These are phyloP conservation scores for Blastobotrys muscicola DNA, from an alignment of 805 yeast species.

Conservation along the genomic window DNA sequence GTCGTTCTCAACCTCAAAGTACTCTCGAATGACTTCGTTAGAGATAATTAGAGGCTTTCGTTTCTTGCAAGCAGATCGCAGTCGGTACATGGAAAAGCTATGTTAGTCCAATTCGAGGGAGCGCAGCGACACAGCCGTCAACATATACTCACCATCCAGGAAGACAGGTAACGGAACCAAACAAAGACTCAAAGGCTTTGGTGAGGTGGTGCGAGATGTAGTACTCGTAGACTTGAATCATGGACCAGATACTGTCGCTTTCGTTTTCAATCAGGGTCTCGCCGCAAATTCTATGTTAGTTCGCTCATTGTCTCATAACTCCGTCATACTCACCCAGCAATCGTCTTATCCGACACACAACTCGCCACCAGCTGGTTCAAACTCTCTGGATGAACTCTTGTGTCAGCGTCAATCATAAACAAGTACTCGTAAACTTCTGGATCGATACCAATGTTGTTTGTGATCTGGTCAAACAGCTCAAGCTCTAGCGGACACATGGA, in stretches of 20 bases:
- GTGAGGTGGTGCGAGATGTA: conserved; percentile 90
- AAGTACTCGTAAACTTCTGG: conserved; percentile 72
- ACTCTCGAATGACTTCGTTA: conserved; percentile 76
- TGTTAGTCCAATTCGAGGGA: too few relatives aligned
- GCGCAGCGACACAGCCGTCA: conserved; percentile 35
- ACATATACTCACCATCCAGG: conserved; percentile 58
- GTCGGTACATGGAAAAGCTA: conserved; percentile 82
- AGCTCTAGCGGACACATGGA: conserved; percentile 87
- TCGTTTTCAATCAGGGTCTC: conserved; percentile 88
- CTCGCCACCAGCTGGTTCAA: conserved; percentile 74
- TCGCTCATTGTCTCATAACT: conserved; percentile 15
- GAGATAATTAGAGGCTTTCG: conserved; percentile 37
- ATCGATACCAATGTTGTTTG: conserved; percentile 61
- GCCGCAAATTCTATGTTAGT: conserved; percentile 44
- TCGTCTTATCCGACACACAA: conserved; percentile 69
- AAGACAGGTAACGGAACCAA: conserved; percentile 89
- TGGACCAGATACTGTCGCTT: conserved; percentile 77
- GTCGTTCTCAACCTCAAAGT: conserved; percentile 74
- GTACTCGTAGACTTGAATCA: conserved; percentile 89
- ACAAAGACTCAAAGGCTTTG: conserved; percentile 85
- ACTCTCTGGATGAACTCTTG: conserved; percentile 77
- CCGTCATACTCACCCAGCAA: conserved; percentile 17
- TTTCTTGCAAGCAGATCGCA: conserved; percentile 47
- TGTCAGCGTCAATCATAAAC: conserved; percentile 93
- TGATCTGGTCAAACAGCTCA: conserved; percentile 61